Evolutionary conservation across 2,329 filamentous ascomycete genomes (phyloP), one percentile per base, ranked within the genome.

Genomic region (Aspergillus sp.): DNA sequence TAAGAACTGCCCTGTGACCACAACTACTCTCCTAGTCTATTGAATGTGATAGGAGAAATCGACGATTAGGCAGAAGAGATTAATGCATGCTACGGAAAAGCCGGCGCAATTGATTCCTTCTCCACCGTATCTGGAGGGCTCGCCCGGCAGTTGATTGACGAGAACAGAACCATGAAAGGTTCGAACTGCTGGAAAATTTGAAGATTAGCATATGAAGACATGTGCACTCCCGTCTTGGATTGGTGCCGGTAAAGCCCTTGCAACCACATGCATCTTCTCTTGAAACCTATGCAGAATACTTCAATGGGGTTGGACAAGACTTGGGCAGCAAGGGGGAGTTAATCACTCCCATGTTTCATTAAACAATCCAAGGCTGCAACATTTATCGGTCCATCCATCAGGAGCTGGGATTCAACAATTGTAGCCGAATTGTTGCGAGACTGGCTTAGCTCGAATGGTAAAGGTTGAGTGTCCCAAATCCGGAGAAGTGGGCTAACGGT

Each of bases 301-400:
- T 45, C 15, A 45, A 45, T 44, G 15, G 34, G 33, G 51, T 19
- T 46, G 40, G 51, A 39, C 19, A 46, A 17, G 41, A 42, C n/a
- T 53, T 22, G 41, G 46, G 42, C 51, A 53, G 41, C 42, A 53
- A 53, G 41, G 41, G 42, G 51, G 27, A 5, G 39, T 24, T 17
- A 20, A 17, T 30, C 17, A 11, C 24, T 24, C 17, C n/a, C 22
- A 17, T 52, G 17, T 27, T 17, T 34, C 24, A 52, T 45, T 22
- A 39, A 22, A 37, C 42, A 19, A 39, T 34, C 27, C 41, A 37
- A 46, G 19, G 30, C 45, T 27, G 51, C 45, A 20, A 30, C 42
- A 46, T 51, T 49, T 49, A 22, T 41, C 20, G 15, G 2, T 41
- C 42, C 15, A 15, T 34, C 3, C 27, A 5, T 17, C 34, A 13